Evolutionary conservation across 1,284 basidiomycete species (phyloP).

Genomic region (Singerocomus inundabilis): DNA sequence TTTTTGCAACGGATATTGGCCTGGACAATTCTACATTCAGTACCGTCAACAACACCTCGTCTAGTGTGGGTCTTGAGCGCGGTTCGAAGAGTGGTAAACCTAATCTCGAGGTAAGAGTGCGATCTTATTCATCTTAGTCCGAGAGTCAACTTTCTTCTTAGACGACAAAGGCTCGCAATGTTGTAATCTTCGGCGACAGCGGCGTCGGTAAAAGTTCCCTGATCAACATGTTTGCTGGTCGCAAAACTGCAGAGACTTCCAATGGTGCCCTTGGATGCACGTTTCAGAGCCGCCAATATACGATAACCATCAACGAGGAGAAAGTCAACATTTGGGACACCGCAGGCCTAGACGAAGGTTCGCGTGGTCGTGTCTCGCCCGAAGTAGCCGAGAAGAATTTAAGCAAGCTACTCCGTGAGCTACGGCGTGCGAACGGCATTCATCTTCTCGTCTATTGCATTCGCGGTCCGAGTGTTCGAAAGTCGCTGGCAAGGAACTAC

Average conservation of each 20-base stretch:
- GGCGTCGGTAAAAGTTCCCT: slow-evolving; percentile 35
- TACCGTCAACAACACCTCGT: not conserved
- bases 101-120: slow-evolving; percentile 17
- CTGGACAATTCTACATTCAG: not conserved
- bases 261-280: slow-evolving; percentile 31
- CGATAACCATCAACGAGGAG: slow-evolving; percentile 16
- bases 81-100: not conserved
- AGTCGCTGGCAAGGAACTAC: slow-evolving; percentile 31
- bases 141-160: not conserved
- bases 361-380: slow-evolving; percentile 21
- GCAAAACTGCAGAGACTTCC: slow-evolving; percentile 26
- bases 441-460: slow-evolving; percentile 36
- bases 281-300: slow-evolving; percentile 21
- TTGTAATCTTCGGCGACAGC: slow-evolving; percentile 35
- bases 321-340: slow-evolving; percentile 33
- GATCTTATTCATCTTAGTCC: not conserved
- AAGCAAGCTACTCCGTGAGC: slow-evolving; percentile 25
- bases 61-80: not conserved
- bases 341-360: slow-evolving; percentile 31
- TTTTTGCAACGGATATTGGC: slow-evolving; percentile 12
- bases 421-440: slow-evolving; percentile 28
- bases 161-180: slow-evolving; percentile 17
- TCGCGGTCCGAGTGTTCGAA: slow-evolving; percentile 28
- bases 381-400: slow-evolving; percentile 28
- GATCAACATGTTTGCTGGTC: slow-evolving; percentile 31